phyloP scores from a whole-genome alignment of 306 rosid genomes.

The Rosa multiflora region DNA sequence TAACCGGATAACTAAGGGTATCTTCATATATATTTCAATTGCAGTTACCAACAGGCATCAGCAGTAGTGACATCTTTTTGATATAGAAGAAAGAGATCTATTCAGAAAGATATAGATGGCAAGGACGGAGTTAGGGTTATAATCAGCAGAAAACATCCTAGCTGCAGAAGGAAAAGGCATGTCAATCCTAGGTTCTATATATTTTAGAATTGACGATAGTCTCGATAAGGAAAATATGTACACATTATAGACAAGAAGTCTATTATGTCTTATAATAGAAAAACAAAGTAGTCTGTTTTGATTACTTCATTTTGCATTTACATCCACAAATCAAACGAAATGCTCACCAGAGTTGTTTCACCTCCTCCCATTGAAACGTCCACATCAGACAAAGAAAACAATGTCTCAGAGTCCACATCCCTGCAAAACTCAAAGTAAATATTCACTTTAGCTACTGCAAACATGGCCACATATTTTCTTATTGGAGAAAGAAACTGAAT shows the following conservation, averaged over 20 bases:
- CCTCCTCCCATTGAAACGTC: constrained; percentile 71
- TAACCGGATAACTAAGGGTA: neutral
- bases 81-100: neutral
- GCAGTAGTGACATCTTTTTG: neutral
- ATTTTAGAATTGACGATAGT: neutral
- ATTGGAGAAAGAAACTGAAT: neutral
- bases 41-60: neutral
- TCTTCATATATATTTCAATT: neutral
- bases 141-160: neutral
- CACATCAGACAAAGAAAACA: constrained; percentile 60
- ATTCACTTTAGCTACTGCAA: constrained; percentile 22
- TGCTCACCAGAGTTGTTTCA: constrained; percentile 72
- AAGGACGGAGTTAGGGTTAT: neutral
- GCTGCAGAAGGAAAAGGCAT: too few relatives aligned
- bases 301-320: neutral
- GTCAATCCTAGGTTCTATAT: neutral
- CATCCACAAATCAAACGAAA: constrained; percentile 5
- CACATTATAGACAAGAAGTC: neutral
- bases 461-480: neutral
- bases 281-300: neutral
- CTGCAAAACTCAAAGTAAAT: constrained; percentile 39
- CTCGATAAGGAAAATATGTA: neutral
- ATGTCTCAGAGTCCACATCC: constrained; percentile 46
- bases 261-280: neutral
- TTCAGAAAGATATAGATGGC: neutral